Conservation (phyloP, 2,329 filamentous ascomycete species). For the Stagonosporopsis vannaccii region DNA sequence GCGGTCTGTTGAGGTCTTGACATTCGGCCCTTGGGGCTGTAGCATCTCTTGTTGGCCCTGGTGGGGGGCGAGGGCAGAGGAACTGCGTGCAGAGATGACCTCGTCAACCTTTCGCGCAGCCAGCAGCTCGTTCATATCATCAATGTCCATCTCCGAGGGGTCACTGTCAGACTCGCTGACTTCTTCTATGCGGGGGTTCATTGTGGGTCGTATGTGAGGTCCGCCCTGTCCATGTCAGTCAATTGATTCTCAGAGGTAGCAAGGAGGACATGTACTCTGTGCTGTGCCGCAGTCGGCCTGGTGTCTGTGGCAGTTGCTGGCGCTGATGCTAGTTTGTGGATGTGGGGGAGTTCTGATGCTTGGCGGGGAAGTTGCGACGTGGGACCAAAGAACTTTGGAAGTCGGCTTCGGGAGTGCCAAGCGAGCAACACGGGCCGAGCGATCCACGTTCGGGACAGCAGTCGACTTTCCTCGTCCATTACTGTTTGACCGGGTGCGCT, state of each 20-base stretch:
- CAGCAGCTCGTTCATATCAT: constrained; percentile 74
- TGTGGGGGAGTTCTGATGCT: constrained; percentile 19
- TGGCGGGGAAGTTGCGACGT: constrained; percentile 21
- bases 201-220: constrained; percentile 22
- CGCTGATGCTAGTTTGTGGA: constrained; percentile 14
- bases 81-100: constrained; percentile 50
- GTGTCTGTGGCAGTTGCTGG: constrained; percentile 2
- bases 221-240: neutral
- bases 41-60: constrained; percentile 40
- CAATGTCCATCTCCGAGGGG: constrained; percentile 74
- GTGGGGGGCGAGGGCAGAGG: constrained; percentile 34
- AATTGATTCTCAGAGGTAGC: neutral
- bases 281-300: neutral
- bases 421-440: constrained; percentile 9
- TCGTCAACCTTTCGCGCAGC: constrained; percentile 52
- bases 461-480: neutral
- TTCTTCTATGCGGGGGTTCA: constrained; percentile 86
- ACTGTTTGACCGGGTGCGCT: neutral
- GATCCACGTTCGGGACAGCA: constrained; percentile 12
- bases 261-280: neutral
- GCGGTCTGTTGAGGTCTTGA: constrained; percentile 54
- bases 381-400: constrained; percentile 9
- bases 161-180: constrained; percentile 80
- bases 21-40: constrained; percentile 48
- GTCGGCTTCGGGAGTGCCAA: constrained; percentile 5